phyloP scores from a whole-genome alignment of 805 yeast genomes.

The Komagataella phaffii region DNA sequence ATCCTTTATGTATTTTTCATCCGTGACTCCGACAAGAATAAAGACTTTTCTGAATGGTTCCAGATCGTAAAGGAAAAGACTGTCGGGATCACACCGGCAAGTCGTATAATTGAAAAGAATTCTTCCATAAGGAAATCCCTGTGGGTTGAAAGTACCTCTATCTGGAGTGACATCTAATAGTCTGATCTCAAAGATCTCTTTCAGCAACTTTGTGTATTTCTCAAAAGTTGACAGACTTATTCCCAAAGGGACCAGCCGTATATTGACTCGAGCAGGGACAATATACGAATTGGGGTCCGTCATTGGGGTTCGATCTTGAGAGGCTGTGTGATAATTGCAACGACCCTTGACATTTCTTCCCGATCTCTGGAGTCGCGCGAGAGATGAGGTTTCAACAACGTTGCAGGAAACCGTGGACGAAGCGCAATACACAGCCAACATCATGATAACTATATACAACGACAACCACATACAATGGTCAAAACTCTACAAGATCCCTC shows the following conservation, averaged over 20 bases:
- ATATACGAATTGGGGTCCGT: conserved; percentile 34
- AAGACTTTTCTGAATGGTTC: conserved; percentile 81
- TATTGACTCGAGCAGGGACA: conserved; percentile 53
- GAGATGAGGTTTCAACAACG: not conserved
- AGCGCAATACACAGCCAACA: no score
- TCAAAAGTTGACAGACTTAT: conserved; percentile 28
- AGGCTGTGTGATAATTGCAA: not conserved
- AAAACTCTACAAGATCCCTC: not conserved
- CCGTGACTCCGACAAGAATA: conserved; percentile 35
- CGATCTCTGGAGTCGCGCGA: not conserved
- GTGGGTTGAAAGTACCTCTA: conserved; percentile 63
- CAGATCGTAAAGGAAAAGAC: conserved; percentile 66
- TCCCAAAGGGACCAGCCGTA: conserved; percentile 58
- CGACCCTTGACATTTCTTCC: not conserved
- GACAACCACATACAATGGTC: no score
- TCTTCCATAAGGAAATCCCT: conserved; percentile 69
- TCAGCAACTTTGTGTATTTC: conserved; percentile 28
- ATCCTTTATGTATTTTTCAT: conserved; percentile 12
- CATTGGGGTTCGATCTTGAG: conserved; percentile 1
- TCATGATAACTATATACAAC: no score
- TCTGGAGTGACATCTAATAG: conserved; percentile 66
- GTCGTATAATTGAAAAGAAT: conserved; percentile 44
- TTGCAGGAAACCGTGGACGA: not conserved
- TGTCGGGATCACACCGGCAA: conserved; percentile 34
- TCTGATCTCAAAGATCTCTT: conserved; percentile 46